phyloP scores from a whole-genome alignment of 805 yeast genomes.

The Cyberlindnera xylosilytica region DNA sequence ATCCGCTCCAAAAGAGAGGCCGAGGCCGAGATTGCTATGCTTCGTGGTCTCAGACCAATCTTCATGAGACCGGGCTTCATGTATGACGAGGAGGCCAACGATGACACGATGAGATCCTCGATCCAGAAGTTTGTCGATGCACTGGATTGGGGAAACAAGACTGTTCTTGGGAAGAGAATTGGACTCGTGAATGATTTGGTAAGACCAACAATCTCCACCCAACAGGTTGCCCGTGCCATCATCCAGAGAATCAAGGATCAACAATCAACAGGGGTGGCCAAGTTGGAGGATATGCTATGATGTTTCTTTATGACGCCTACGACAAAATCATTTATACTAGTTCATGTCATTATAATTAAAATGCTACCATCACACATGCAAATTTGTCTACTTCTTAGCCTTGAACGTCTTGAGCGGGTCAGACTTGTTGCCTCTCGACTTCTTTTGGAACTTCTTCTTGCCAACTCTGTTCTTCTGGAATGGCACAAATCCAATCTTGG shows the following conservation, averaged over 20 bases:
- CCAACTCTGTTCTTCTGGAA: conserved; percentile 52
- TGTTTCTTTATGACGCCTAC: neutral
- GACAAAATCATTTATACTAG: neutral
- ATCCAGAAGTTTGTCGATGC: conserved; percentile 42
- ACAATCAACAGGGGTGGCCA: conserved; percentile 53
- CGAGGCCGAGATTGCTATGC: conserved; percentile 50
- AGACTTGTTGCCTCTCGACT: conserved; percentile 41
- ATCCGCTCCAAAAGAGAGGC: conserved; percentile 76
- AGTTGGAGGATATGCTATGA: conserved; percentile 45
- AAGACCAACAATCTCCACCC: conserved; percentile 65
- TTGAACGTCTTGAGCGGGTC: conserved; percentile 66
- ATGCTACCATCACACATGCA: no score
- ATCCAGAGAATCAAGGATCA: conserved; percentile 52
- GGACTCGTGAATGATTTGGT: conserved; percentile 43
- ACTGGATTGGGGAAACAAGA: conserved; percentile 42
- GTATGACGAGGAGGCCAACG: conserved; percentile 50
- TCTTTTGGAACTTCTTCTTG: conserved; percentile 38
- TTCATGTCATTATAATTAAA: neutral
- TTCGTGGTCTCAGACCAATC: conserved; percentile 54
- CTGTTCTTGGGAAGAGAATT: conserved; percentile 37
- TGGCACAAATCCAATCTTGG: conserved; percentile 69
- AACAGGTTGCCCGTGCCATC: conserved; percentile 59
- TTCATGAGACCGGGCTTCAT: conserved; percentile 80
- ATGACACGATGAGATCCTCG: conserved; percentile 36
- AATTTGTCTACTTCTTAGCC: conserved; percentile 28